Evolutionary conservation across 2,329 filamentous ascomycete genomes (phyloP), one percentile per base, ranked within the genome.

Genomic region (Curvularia sp.): DNA sequence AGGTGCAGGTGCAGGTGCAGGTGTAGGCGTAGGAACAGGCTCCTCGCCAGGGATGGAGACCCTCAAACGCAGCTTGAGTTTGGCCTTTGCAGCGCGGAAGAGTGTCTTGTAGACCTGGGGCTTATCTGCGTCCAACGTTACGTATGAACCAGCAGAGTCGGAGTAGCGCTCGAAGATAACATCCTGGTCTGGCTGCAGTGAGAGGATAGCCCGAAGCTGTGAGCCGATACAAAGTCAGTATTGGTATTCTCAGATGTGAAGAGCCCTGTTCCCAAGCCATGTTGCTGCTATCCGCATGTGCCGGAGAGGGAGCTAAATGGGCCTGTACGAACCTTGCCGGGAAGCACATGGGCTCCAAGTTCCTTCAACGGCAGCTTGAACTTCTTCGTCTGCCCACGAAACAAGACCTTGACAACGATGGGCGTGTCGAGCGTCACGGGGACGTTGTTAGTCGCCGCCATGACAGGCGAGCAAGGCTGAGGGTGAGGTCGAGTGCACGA

Each of bases 61-160:
- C 66, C 88, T 91, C 59, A 99, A 86, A 79, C 95, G 93, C 68
- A 99, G 88, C 88, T 98, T 99, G 66, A 93, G 88, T 84, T 99
- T 99, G 36, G 95, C 95, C 83, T 97, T 99, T 64, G 95, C 95
- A 66, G 95, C 95, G 71, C 95, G 90, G 77, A 95, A 94, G 41
- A 99, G 89, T 76, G 97, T 95, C 83, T 97, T 98, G 84, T 97
- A 99, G 72, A 96, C 91, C 45, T 91, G 84, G 8, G 86, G 80
- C 73, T 97, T 96, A 74, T 83, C 83, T 61, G 87, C 82, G 76
- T 97, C 90, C 59, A 99, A 88, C 43, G 86, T 83, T 65, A 98
- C 86, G 78, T 90, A 98, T 64, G 87, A 83, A 45, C 84, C 89
- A 65, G 92, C 91, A 65, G 93, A 97, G 79, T 99, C 95, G 65